Evolutionary conservation across 129 eudicot species (phyloP).

Genomic region (Dittrichia graveolens): DNA sequence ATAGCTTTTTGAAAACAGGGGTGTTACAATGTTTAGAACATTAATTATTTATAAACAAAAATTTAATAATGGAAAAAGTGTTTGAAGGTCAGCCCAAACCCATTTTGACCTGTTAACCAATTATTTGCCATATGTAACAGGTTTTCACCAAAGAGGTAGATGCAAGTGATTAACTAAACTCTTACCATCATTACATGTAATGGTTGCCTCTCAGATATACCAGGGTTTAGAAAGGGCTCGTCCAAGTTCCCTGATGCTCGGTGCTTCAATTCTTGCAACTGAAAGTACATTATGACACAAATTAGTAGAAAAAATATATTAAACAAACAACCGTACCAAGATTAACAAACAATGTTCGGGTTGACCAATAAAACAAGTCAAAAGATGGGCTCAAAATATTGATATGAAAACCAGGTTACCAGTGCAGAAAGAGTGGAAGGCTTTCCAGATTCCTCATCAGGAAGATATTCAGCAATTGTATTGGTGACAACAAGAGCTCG

Average conservation of each 20-base stretch:
- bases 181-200: slow-evolving; percentile 98
- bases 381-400: not conserved
- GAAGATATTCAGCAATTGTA: slow-evolving; percentile 84
- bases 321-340: not conserved
- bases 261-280: slow-evolving; percentile 87
- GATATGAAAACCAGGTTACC: slow-evolving; percentile 35
- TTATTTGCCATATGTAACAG: no score
- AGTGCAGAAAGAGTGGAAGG: slow-evolving; percentile 87
- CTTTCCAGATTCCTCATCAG: slow-evolving; percentile 91
- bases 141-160: not conserved
- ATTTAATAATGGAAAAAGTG: no score
- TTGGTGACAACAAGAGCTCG: slow-evolving; percentile 89
- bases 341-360: not conserved
- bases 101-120: no score
- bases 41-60: no score
- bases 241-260: slow-evolving; percentile 89
- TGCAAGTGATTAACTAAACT: slow-evolving; percentile 1
- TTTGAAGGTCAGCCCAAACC: no score
- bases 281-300: slow-evolving; percentile 17
- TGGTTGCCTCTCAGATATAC: slow-evolving; percentile 93
- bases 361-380: not conserved
- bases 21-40: no score
- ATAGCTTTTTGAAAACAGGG: no score
- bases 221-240: slow-evolving; percentile 75
- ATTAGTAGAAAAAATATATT: not conserved